Base-by-base conservation (phyloP, 352 stramenopile species). In the Blastocystis sp. region DNA sequence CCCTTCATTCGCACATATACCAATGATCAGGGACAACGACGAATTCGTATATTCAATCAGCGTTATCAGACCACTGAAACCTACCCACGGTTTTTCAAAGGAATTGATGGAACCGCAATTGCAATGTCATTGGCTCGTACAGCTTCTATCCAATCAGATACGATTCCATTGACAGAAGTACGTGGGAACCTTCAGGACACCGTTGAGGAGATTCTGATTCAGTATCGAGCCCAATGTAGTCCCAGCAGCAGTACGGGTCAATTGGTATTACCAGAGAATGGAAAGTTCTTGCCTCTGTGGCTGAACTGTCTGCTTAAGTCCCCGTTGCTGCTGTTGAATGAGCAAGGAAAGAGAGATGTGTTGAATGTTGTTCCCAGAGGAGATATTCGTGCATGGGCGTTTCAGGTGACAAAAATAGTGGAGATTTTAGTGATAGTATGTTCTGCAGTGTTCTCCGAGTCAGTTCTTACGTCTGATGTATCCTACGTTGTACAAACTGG, bases 261-360 rank as follows among this genome's bases (percentile, higher is more conserved):
- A 46, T 32, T 87, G 6, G 77, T 87, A 12, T 54, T 87, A 6
- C 77, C 77, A 1, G 77, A 87, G 52, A 87, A 74, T 39, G 59
- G 59, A 1, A 87, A 87, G 43, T 27, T 87, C 9, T 19, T 87
- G 12, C 77, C 77, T 49, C 49, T 87, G 24, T 27, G 59, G 7
- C 27, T 69, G 5, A 87, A 87, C 49, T 73, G 52, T 21, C 52
- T 87, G 4, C 59, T 87, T 9, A 87, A 87, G 16, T 75, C 52
- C 0, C 65, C 77, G 21, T 54, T 87, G 5, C 32, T 87, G 7
- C 37, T 87, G 6, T 11, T 87, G 6, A 87, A 87, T 54, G 77
- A 87, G 59, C 21, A 46, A 4, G 32, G 24, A 0, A 24, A 51
- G 12, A 21, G 54, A 0, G 42, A 46, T 19, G 27, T 87, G 7